Percentiles rank a stretch among this genome's conserved stretches.
Evolutionary conservation across 1,139 yeast species (phyloP).

Genomic region (Blastobotrys indianensis): DNA sequence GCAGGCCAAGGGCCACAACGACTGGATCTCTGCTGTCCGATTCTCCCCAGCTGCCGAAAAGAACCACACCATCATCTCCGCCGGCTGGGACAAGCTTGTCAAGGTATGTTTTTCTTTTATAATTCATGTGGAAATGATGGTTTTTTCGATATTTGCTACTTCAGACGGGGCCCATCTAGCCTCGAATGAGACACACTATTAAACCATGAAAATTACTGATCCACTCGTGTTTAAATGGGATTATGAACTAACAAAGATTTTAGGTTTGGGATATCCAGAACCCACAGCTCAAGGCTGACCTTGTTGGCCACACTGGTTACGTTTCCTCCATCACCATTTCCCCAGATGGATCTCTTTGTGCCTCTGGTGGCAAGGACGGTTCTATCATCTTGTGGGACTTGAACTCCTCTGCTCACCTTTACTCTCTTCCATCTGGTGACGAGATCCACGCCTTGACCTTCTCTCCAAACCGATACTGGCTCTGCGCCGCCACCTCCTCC

Average conservation of each 20-base stretch:
- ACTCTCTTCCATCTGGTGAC: constrained; percentile 93
- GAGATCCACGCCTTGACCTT: constrained; percentile 98
- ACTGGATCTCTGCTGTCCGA: constrained; percentile 99
- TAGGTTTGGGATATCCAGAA: constrained; percentile 94
- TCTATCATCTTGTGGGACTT: constrained; percentile 98
- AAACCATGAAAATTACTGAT: constrained; percentile 99
- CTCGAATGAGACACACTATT: constrained; percentile 96
- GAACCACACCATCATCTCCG: constrained; percentile 80
- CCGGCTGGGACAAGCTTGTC: constrained; percentile 98
- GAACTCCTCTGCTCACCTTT: constrained; percentile 79
- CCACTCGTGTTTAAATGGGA: constrained; percentile 17
- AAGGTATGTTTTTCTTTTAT: constrained; percentile 64
- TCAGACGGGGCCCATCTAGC: constrained; percentile 64
- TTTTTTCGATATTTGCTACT: constrained; percentile 81
- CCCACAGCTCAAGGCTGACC: constrained; percentile 89
- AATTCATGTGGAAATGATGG: constrained; percentile 15
- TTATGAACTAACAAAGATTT: constrained; percentile 36
- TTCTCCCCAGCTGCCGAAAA: constrained; percentile 68
- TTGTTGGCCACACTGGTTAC: constrained; percentile 99
- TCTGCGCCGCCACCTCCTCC: constrained; percentile 98
- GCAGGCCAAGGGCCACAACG: constrained; percentile 73
- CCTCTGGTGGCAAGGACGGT: constrained; percentile 99
- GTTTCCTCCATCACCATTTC: constrained; percentile 95
- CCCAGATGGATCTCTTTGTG: constrained; percentile 99
- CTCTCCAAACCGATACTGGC: constrained; percentile 99